Evolutionary conservation across 1,139 yeast species (phyloP).

Genomic region (Debaryomyces coudertii): DNA sequence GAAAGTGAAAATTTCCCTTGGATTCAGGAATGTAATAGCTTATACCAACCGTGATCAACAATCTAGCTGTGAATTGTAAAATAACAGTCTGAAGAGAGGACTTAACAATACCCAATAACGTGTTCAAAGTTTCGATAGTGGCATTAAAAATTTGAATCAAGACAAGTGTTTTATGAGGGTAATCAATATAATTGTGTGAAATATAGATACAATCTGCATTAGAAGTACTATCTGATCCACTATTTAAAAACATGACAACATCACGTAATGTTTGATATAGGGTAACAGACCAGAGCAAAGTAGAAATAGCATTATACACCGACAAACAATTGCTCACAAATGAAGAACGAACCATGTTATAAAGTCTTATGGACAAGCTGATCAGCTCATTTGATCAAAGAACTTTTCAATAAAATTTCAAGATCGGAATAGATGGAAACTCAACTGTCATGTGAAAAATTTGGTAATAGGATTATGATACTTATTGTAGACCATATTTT

Average conservation of each 20-base stretch:
- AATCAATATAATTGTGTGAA: slow-evolving; percentile 15
- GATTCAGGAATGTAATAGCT: slow-evolving; percentile 33
- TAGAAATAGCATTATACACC: slow-evolving; percentile 66
- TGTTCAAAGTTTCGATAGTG: slow-evolving; percentile 29
- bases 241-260: slow-evolving; percentile 13
- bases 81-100: slow-evolving; percentile 33
- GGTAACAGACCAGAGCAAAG: slow-evolving; percentile 67
- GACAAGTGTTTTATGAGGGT: slow-evolving; percentile 37
- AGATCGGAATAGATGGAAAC: background rate
- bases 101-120: slow-evolving; percentile 31
- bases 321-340: slow-evolving; percentile 20
- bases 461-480: background rate
- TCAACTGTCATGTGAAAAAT: background rate
- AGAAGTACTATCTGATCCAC: background rate
- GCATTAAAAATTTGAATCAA: slow-evolving; percentile 35
- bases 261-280: slow-evolving; percentile 22
- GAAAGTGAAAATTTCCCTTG: slow-evolving; percentile 33
- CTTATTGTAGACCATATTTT: background rate
- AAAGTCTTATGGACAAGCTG: background rate
- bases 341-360: background rate
- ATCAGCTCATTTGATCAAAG: no score
- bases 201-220: background rate
- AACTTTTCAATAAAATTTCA: no score
- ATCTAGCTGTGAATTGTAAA: slow-evolving; percentile 39
- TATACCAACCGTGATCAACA: slow-evolving; percentile 36